phyloP scores from a whole-genome alignment of 768 basidiomycete genomes.

The Suillus subluteus region DNA sequence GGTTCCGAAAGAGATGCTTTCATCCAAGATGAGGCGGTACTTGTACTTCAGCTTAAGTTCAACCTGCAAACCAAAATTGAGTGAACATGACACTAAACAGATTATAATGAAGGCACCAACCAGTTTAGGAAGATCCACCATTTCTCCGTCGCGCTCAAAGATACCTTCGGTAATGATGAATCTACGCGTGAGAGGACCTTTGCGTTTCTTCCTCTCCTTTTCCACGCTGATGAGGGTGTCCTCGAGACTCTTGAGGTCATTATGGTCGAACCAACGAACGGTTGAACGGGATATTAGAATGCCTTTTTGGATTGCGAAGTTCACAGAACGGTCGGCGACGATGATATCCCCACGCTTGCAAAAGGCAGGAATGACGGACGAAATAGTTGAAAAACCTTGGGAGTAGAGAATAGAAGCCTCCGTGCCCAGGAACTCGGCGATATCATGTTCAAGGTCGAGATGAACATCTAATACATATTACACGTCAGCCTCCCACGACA shows the following conservation, averaged over 20 bases:
- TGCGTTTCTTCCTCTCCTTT: conserved; percentile 87
- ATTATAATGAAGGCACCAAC: conserved; percentile 47
- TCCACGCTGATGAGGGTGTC: conserved; percentile 82
- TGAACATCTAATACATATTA: conserved; percentile 73
- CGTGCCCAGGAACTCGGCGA: conserved; percentile 89
- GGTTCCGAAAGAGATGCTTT: conserved; percentile 90
- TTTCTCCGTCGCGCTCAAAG: conserved; percentile 92
- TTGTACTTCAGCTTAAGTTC: conserved; percentile 96
- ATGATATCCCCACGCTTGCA: conserved; percentile 98
- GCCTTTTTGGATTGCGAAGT: conserved; percentile 95
- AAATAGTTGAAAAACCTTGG: conserved; percentile 89
- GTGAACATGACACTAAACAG: conserved; percentile 6
- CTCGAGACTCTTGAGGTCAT: conserved; percentile 89
- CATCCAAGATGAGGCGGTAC: conserved; percentile 93
- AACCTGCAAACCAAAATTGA: conserved; percentile 53
- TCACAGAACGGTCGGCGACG: conserved; percentile 96
- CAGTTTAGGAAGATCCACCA: conserved; percentile 90
- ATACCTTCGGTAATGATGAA: conserved; percentile 98
- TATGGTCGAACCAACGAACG: conserved; percentile 96
- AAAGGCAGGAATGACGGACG: conserved; percentile 96
- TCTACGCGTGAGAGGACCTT: conserved; percentile 78
- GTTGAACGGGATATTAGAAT: conserved; percentile 91
- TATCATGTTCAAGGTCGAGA: conserved; percentile 82
- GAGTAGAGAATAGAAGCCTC: conserved; percentile 92
- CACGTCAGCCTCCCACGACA: conserved; percentile 9